Percentiles rank a stretch among this genome's conserved stretches.
Evolutionary conservation across 129 eudicot genomes (phyloP).

Genomic region (Smallanthus sonchifolius): DNA sequence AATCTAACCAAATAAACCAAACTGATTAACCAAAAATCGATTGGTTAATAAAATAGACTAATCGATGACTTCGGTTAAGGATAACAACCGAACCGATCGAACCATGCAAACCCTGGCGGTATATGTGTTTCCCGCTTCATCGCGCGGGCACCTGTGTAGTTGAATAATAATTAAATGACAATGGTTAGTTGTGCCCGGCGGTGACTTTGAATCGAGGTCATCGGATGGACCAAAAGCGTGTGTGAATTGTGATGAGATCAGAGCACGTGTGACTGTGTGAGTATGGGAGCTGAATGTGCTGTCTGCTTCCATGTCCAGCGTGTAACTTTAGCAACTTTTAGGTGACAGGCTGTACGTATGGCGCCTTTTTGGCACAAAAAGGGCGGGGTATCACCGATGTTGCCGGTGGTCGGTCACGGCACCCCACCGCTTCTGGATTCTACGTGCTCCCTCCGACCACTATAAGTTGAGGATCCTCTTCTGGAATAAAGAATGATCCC

Average conservation of each 20-base stretch:
- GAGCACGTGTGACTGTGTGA: slow-evolving; percentile 32
- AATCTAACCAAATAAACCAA: too few relatives aligned
- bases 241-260: neutral
- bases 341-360: slow-evolving; percentile 19
- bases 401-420: slow-evolving; percentile 13
- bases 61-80: too few relatives aligned
- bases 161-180: neutral
- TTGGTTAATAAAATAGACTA: too few relatives aligned
- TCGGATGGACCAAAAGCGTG: neutral
- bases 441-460: slow-evolving; percentile 16
- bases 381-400: neutral
- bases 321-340: slow-evolving; percentile 25
- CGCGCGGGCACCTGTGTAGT: too few relatives aligned
- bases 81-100: too few relatives aligned
- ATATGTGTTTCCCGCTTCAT: too few relatives aligned
- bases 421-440: slow-evolving; percentile 16
- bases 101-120: too few relatives aligned
- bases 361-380: neutral
- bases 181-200: neutral
- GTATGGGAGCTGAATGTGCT: neutral
- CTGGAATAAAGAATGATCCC: too few relatives aligned
- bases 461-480: neutral
- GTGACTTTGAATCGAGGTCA: slow-evolving; percentile 3
- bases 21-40: too few relatives aligned
- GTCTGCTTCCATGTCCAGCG: slow-evolving; percentile 16